phyloP scores from a whole-genome alignment of 208 protist genomes.

The Novymonas esmeraldas region DNA sequence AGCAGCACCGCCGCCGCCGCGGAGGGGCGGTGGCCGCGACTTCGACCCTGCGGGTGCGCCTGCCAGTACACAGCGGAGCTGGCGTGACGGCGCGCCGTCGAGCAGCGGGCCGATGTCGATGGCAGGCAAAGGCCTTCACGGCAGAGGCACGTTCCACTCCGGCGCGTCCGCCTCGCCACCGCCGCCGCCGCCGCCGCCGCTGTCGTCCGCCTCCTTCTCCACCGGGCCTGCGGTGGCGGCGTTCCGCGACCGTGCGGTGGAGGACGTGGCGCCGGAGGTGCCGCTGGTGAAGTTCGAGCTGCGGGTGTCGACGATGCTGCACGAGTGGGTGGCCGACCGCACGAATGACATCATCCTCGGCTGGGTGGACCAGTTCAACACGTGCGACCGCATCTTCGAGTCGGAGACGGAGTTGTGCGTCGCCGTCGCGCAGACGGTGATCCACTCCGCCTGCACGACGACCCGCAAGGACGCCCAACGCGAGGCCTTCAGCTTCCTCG shows the following conservation, averaged over 20 bases:
- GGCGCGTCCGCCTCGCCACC: no score
- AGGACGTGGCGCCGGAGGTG: constrained; percentile 25
- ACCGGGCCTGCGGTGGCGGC: constrained; percentile 5
- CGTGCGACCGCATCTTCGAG: constrained; percentile 59
- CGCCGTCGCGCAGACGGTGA: constrained; percentile 76
- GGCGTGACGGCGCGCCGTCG: neutral
- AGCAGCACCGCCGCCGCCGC: neutral
- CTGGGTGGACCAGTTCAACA: constrained; percentile 80
- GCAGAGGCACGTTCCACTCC: constrained; percentile 16
- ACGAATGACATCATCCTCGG: constrained; percentile 81
- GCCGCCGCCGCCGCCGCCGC: constrained; percentile 7
- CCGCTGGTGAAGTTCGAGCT: constrained; percentile 66
- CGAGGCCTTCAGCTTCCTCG: constrained; percentile 84
- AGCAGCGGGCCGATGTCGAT: neutral
- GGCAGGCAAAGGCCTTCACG: constrained; percentile 8
- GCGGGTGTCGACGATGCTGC: constrained; percentile 66
- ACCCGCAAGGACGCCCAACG: constrained; percentile 82
- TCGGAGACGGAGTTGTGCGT: constrained; percentile 56
- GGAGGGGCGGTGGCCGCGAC: constrained; percentile 27
- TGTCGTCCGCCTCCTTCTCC: no score
- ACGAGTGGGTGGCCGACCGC: constrained; percentile 80
- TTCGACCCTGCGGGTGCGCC: neutral
- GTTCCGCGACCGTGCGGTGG: constrained; percentile 13
- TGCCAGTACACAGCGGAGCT: neutral
- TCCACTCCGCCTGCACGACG: constrained; percentile 80